A percentile compares a stretch with the other conserved stretches of the same genome.
These are phyloP conservation scores for Ceratobasidium papillatum DNA, from an alignment of 1,284 basidiomycete genomes.

Conservation along the genomic window DNA sequence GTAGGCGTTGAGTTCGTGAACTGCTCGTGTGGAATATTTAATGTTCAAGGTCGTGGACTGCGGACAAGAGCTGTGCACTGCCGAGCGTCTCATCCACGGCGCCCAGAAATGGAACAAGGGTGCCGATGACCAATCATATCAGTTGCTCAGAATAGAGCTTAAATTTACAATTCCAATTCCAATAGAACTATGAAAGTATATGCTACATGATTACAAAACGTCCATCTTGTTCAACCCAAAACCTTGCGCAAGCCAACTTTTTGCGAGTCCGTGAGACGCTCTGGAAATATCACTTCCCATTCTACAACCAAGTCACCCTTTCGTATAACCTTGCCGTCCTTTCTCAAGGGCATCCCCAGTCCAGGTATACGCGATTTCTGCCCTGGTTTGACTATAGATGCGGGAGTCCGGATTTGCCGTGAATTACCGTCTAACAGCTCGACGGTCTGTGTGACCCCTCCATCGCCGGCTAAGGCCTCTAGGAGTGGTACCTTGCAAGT, in stretches of 20 bases:
- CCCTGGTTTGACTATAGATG: conserved; percentile 76
- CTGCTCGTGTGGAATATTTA: conserved; percentile 8
- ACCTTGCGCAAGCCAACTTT: conserved; percentile 82
- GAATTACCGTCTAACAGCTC: conserved; percentile 81
- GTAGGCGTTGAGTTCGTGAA: conserved; percentile 9
- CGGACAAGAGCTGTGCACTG: conserved; percentile 15
- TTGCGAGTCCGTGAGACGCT: conserved; percentile 73
- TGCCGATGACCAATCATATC: neutral
- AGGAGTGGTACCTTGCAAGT: conserved; percentile 76
- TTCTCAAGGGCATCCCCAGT: conserved; percentile 93
- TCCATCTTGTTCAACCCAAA: conserved; percentile 55
- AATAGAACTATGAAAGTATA: conserved; percentile 14
- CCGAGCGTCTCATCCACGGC: conserved; percentile 21
- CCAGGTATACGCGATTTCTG: conserved; percentile 73
- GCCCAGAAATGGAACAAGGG: conserved; percentile 34
- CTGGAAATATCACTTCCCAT: conserved; percentile 88
- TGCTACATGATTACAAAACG: conserved; percentile 27
- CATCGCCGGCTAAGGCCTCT: conserved; percentile 76
- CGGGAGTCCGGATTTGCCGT: conserved; percentile 72
- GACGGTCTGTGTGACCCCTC: conserved; percentile 59
- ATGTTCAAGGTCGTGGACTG: conserved; percentile 9
- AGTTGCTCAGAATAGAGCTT: neutral
- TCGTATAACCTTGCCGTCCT: conserved; percentile 72
- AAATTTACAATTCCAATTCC: conserved; percentile 26
- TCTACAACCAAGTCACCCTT: conserved; percentile 86